These are phyloP conservation scores for Ophiostoma ips DNA, from an alignment of 2,329 filamentous ascomycete species.

Conservation along the genomic window DNA sequence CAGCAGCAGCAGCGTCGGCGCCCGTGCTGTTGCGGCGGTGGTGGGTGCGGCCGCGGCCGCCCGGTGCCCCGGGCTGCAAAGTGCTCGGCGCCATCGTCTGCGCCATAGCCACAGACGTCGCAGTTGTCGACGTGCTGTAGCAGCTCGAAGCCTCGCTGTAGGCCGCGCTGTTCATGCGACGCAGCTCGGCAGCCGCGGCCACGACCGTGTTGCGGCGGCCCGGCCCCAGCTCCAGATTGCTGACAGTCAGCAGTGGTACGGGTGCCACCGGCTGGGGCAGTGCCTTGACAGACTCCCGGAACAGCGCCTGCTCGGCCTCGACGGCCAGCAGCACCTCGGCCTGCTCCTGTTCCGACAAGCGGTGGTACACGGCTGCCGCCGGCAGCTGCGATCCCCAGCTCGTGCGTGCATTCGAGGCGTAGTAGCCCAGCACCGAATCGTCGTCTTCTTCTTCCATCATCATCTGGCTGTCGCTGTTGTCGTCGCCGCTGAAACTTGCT, in stretches of 20 bases:
- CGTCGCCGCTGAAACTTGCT: background rate
- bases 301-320: background rate
- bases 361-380: background rate
- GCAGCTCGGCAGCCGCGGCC: conserved; percentile 36
- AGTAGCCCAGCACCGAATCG: background rate
- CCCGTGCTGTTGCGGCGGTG: conserved; percentile 8
- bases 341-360: conserved; percentile 6
- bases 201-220: conserved; percentile 17
- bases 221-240: background rate
- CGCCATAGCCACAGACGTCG: background rate
- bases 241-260: background rate
- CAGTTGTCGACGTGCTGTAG: conserved; percentile 17
- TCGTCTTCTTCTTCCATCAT: conserved; percentile 3
- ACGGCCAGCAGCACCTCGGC: conserved; percentile 1
- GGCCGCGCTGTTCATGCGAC: conserved; percentile 41
- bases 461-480: background rate
- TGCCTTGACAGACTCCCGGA: background rate
- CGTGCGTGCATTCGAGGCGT: background rate
- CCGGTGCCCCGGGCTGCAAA: background rate
- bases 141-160: conserved; percentile 27
- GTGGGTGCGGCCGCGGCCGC: background rate
- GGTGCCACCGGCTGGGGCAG: background rate
- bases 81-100: background rate
- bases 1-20: conserved; percentile 9
- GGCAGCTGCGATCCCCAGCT: background rate